phyloP scores from a whole-genome alignment of 2,329 filamentous ascomycete genomes.

The Pyrenophora graminea region DNA sequence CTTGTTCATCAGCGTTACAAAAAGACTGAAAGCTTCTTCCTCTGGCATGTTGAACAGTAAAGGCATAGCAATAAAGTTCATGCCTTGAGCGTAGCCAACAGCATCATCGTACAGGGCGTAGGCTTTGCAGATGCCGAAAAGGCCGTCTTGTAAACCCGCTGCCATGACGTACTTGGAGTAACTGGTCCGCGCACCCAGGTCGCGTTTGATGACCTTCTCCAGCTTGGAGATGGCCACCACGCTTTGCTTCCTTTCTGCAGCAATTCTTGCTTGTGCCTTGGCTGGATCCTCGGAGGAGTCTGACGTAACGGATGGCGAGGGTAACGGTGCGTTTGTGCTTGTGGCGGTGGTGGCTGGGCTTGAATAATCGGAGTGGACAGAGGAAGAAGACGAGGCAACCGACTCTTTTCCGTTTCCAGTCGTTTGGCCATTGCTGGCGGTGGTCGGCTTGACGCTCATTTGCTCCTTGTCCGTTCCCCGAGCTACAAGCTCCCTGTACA shows the following conservation, averaged over 20 bases:
- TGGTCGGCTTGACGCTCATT: constrained; percentile 30
- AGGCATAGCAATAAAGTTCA: constrained; percentile 98
- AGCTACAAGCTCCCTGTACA: constrained; percentile 81
- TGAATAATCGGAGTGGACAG: constrained; percentile 78
- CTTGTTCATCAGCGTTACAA: constrained; percentile 95
- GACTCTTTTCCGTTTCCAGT: constrained; percentile 66
- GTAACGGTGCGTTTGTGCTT: constrained; percentile 39
- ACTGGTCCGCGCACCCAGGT: constrained; percentile 89
- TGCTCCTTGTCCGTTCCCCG: constrained; percentile 79
- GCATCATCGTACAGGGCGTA: constrained; percentile 94
- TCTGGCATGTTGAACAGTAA: constrained; percentile 98
- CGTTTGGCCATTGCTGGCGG: constrained; percentile 53
- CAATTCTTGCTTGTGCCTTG: constrained; percentile 66
- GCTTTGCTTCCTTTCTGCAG: constrained; percentile 75
- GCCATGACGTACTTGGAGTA: constrained; percentile 95
- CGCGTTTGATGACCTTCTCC: constrained; percentile 88
- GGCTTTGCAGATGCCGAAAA: constrained; percentile 96
- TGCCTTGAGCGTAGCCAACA: constrained; percentile 96
- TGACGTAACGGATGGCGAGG: constrained; percentile 61
- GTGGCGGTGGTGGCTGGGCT: constrained; percentile 60
- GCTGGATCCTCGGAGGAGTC: constrained; percentile 62
- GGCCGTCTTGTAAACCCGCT: constrained; percentile 85
- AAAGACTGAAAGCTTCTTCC: constrained; percentile 91
- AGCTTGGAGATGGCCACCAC: constrained; percentile 74
- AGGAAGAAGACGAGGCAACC: constrained; percentile 78